Evolutionary conservation across 2,329 filamentous ascomycete species (phyloP), one percentile per base, ranked within the genome.

Genomic region (Diaporthe caulivora): DNA sequence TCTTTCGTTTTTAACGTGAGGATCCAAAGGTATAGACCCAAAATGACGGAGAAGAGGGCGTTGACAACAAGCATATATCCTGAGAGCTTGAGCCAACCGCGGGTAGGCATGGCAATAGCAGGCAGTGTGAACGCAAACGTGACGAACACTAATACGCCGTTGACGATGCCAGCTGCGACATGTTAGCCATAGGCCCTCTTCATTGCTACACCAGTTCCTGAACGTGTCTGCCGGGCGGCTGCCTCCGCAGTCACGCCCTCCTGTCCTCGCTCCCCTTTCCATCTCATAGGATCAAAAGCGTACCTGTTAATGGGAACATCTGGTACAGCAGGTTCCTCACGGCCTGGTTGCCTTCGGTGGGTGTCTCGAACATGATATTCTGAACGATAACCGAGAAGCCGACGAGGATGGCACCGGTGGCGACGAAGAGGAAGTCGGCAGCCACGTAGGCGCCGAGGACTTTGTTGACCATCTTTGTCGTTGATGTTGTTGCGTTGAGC

Each of bases 21-120:
- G 79, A 95, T 89, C 94, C 93, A 95, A 75, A 94, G 86, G 75
- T 88, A 87, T 62, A 94, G 83, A 57, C 93, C 93, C 47, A 94
- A 84, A 72, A 89, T 83, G 79, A 94, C 83, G 26, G 90, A 93
- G 82, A 93, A 92, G 68, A 93, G 72, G 1, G 85, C 88, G 79
- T 88, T 91, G 54, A 90, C 71, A n/a, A 90, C 86, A 53, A 92
- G 84, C 79, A 93, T 82, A 83, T 90, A 93, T 64, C 89, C 91
- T 72, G 92, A 90, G 21, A 92, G 75, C 81, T 94, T 94, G 78
- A 96, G 87, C 90, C 92, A 94, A 76, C 88, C 86, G 76, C 93
- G 88, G 65, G 87, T 90, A 7, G 91, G 90, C 74, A 93, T 89
- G 75, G 92, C 87, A 71, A 96, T 84, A n/a, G 90, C 93, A 3